Evolutionary conservation across 495 filamentous ascomycete genomes (phyloP).

Genomic region (Tuber aestivum): DNA sequence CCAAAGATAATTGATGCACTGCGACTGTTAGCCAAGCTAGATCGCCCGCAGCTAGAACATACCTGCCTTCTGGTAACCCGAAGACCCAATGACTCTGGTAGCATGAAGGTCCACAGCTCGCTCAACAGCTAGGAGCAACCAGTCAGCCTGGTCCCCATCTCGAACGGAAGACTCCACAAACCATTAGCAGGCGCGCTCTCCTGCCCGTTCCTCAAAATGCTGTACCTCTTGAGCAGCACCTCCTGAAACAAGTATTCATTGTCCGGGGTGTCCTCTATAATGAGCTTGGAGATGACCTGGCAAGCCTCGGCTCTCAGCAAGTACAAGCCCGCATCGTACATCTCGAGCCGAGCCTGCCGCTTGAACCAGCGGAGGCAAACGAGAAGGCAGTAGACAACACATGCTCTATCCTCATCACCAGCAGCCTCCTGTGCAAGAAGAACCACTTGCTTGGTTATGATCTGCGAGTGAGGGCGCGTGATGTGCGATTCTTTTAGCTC

Average conservation of each 20-base stretch:
- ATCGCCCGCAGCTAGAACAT: background rate
- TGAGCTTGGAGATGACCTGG: conserved; percentile 87
- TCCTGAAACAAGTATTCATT: conserved; percentile 68
- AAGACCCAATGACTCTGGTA: conserved; percentile 74
- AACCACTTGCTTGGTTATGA: conserved; percentile 76
- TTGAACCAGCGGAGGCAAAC: conserved; percentile 90
- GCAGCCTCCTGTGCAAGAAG: conserved; percentile 73
- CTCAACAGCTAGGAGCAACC: conserved; percentile 52
- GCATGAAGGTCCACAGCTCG: conserved; percentile 89
- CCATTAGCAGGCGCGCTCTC: conserved; percentile 73
- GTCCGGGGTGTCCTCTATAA: conserved; percentile 81
- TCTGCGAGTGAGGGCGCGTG: conserved; percentile 68
- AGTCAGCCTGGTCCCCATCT: background rate
- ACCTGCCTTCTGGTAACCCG: conserved; percentile 72
- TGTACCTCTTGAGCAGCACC: conserved; percentile 85
- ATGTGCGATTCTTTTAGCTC: conserved; percentile 69
- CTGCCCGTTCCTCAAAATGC: conserved; percentile 64
- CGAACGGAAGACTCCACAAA: conserved; percentile 5
- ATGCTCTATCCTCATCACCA: conserved; percentile 64
- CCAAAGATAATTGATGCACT: conserved; percentile 88
- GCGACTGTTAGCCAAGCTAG: conserved; percentile 4
- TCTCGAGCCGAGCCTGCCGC: conserved; percentile 63
- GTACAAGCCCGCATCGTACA: conserved; percentile 88
- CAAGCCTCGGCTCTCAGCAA: conserved; percentile 72
- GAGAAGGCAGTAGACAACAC: conserved; percentile 79